Percentiles rank a stretch among this genome's conserved stretches.
Evolutionary conservation across 2,329 filamentous ascomycete species (phyloP).

Genomic region (Neofusicoccum ribis): DNA sequence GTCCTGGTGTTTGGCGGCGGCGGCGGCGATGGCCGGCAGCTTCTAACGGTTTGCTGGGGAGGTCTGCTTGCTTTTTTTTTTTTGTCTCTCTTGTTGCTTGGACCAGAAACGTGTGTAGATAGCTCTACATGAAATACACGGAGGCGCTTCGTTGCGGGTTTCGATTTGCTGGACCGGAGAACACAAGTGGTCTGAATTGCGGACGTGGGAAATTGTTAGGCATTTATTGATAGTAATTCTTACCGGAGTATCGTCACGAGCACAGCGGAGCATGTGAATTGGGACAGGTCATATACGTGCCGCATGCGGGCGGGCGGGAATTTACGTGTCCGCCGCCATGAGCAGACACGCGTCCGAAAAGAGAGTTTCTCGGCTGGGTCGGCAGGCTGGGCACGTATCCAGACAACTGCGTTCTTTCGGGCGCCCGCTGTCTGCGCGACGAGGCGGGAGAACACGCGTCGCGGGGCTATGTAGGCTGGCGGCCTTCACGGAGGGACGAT

Average conservation of each 20-base stretch:
- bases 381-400: neutral
- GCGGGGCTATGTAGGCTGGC: neutral
- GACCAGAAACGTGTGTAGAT: slow-evolving; percentile 6
- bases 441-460: neutral
- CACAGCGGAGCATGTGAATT: no score
- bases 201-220: neutral
- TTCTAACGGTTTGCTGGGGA: neutral
- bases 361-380: neutral
- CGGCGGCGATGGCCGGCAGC: neutral
- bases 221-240: neutral
- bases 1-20: slow-evolving; percentile 2
- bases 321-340: neutral
- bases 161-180: neutral
- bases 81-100: neutral
- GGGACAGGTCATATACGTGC: neutral
- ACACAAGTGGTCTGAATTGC: neutral
- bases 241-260: no score
- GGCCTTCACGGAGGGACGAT: neutral
- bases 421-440: neutral
- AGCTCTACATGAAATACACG: slow-evolving; percentile 1
- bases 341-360: neutral
- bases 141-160: neutral
- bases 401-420: neutral
- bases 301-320: neutral
- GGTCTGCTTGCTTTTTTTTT: neutral